Percentiles rank a stretch among this genome's conserved stretches.
Evolutionary conservation across 805 yeast genomes (phyloP).

Genomic region (Yarrowia porcina): DNA sequence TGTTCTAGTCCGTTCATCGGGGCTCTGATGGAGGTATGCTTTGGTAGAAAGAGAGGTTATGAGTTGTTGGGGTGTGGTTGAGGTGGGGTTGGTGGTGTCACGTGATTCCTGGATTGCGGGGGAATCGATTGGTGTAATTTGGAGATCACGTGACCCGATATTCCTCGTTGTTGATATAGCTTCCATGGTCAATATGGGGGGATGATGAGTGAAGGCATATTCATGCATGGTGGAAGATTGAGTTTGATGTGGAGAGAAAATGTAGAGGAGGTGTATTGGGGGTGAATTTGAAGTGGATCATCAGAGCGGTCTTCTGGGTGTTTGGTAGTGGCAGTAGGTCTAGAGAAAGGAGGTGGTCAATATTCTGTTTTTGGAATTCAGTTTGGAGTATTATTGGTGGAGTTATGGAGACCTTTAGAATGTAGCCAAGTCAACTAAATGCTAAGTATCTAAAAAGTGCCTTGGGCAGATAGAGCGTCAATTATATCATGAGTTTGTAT

Average conservation of each 20-base stretch:
- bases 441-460: no score
- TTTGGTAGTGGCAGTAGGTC: no score
- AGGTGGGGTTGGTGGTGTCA: neutral
- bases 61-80: neutral
- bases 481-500: no score
- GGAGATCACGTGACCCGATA: neutral
- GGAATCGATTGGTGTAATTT: neutral
- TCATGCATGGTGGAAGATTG: neutral
- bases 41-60: neutral
- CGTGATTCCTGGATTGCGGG: neutral
- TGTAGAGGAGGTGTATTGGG: neutral
- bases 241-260: neutral
- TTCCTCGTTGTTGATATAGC: constrained; percentile 2
- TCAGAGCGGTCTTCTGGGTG: no score
- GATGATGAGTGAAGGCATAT: neutral
- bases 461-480: no score
- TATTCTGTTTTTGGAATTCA: no score
- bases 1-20: neutral
- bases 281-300: no score
- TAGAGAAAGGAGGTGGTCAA: no score
- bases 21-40: neutral
- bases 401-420: no score
- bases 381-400: no score
- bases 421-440: no score
- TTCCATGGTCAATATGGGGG: neutral